Percentiles rank a stretch among this genome's conserved stretches.
Conservation (phyloP, 2,329 filamentous ascomycete genomes). For the Pyricularia grisea region DNA sequence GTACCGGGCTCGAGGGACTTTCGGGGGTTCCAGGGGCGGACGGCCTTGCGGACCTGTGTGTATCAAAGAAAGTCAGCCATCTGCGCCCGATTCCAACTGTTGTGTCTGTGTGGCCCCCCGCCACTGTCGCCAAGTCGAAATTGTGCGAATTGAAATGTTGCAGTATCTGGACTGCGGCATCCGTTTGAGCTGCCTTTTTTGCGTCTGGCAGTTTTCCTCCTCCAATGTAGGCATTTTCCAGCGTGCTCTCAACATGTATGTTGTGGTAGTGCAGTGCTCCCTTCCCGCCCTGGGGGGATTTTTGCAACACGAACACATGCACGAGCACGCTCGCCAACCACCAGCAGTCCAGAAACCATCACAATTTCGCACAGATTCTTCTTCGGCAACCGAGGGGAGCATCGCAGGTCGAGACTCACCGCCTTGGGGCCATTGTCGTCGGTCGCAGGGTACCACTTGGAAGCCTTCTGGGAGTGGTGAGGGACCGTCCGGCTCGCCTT, state of each 20-base stretch:
- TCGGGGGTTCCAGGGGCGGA: slow-evolving; percentile 81
- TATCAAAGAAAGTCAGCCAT: slow-evolving; percentile 3
- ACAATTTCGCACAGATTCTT: background rate
- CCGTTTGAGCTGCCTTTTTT: background rate
- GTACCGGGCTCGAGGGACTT: slow-evolving; percentile 86
- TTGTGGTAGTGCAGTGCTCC: background rate
- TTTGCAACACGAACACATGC: background rate
- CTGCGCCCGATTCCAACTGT: background rate
- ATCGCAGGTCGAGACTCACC: slow-evolving; percentile 55
- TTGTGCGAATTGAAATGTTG: background rate
- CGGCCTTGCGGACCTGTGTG: slow-evolving; percentile 81
- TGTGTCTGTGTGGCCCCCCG: background rate
- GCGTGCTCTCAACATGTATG: background rate
- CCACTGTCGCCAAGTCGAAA: background rate
- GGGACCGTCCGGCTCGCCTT: slow-evolving; percentile 91
- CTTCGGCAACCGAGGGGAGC: background rate
- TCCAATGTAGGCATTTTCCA: background rate
- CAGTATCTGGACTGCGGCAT: background rate
- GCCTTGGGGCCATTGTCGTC: slow-evolving; percentile 85
- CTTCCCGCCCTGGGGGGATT: background rate
- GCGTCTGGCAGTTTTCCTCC: background rate
- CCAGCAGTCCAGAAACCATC: background rate
- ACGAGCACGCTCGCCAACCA: background rate
- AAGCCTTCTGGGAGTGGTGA: slow-evolving; percentile 80
- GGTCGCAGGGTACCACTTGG: slow-evolving; percentile 98